phyloP scores from a whole-genome alignment of 495 filamentous ascomycete species.

The Talaromyces nanjingensis region DNA sequence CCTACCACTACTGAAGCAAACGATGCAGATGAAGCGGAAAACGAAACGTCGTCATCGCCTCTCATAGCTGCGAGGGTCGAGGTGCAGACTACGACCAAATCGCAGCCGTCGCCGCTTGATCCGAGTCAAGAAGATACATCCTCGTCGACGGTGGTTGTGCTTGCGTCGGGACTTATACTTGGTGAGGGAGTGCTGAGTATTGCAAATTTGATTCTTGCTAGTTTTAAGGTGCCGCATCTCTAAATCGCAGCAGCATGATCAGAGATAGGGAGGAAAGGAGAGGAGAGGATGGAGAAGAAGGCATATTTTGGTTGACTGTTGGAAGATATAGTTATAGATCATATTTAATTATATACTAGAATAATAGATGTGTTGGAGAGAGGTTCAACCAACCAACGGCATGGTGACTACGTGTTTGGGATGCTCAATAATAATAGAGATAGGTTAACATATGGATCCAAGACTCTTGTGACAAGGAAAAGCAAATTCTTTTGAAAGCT shows the following conservation, averaged over 20 bases:
- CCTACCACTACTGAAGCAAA: conserved; percentile 23
- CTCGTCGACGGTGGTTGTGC: conserved; percentile 51
- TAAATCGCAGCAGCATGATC: conserved; percentile 15
- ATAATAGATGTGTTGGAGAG: too few relatives aligned
- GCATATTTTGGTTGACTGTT: too few relatives aligned
- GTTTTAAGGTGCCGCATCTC: conserved; percentile 69
- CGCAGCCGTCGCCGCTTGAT: not conserved
- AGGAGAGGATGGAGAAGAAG: not conserved
- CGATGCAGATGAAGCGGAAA: not conserved
- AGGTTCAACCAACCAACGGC: too few relatives aligned
- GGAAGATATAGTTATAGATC: too few relatives aligned
- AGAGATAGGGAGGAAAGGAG: not conserved
- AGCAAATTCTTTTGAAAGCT: not conserved
- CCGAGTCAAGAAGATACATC: conserved; percentile 32
- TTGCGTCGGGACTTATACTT: conserved; percentile 76
- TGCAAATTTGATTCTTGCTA: conserved; percentile 78
- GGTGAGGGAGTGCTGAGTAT: conserved; percentile 95
- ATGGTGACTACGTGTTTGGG: too few relatives aligned
- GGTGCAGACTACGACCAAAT: conserved; percentile 18
- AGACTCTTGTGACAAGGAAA: not conserved
- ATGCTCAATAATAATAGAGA: too few relatives aligned
- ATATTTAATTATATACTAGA: too few relatives aligned
- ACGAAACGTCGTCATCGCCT: not conserved
- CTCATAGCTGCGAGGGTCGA: conserved; percentile 2
- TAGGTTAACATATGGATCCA: too few relatives aligned